phyloP scores from a whole-genome alignment of 2,329 filamentous ascomycete species.

The Ceratocystis diversiconidia region DNA sequence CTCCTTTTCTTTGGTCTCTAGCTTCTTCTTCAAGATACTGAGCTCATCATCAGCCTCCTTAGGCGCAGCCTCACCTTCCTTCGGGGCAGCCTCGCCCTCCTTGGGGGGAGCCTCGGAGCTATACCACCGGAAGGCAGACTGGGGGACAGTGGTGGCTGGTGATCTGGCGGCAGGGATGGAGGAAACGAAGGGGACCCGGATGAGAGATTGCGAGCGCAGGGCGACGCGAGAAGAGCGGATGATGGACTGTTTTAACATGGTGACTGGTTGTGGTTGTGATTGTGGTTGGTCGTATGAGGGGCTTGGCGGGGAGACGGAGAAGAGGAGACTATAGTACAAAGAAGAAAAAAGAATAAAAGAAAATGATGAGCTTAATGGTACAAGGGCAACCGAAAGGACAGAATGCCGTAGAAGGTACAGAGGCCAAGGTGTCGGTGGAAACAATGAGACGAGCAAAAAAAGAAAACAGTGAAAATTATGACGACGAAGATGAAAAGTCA shows the following conservation, averaged over 20 bases:
- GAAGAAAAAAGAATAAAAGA: neutral
- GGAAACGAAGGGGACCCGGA: conserved; percentile 12
- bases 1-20: conserved; percentile 40
- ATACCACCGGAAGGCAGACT: conserved; percentile 16
- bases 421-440: neutral
- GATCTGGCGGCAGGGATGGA: neutral
- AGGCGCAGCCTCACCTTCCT: conserved; percentile 23
- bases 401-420: neutral
- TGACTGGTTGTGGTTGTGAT: neutral
- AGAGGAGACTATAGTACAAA: neutral
- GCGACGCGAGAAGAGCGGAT: conserved; percentile 13
- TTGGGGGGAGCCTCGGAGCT: conserved; percentile 18
- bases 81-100: conserved; percentile 22
- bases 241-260: conserved; percentile 16
- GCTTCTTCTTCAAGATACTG: conserved; percentile 35
- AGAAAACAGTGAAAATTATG: neutral
- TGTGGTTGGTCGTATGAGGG: neutral
- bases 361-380: neutral
- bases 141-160: neutral
- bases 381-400: neutral
- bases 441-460: neutral
- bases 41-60: conserved; percentile 27
- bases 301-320: neutral
- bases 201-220: conserved; percentile 9
- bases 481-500: neutral